A percentile compares a stretch with the other conserved stretches of the same genome.
Conservation (phyloP, 176 grass and related monocot species). For the Bothriochloa decipiens region DNA sequence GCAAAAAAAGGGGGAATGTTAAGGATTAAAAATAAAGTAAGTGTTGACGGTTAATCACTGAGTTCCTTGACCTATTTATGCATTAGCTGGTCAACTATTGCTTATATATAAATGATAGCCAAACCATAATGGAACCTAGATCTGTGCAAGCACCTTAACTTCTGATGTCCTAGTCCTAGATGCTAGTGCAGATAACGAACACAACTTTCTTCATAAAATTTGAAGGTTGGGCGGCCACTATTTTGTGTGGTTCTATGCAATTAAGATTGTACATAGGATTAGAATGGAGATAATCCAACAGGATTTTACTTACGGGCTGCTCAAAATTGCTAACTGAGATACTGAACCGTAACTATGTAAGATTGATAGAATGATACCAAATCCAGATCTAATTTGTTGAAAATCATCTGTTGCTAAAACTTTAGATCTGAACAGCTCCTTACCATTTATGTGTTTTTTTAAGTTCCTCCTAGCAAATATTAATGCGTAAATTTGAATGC, state of each 20-base stretch:
- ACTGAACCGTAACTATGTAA: not conserved
- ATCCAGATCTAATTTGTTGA: not conserved
- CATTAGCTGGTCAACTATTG: not conserved
- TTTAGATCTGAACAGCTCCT: not conserved
- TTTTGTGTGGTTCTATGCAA: not conserved
- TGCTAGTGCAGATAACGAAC: too few species aligned
- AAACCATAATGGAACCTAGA: not conserved
- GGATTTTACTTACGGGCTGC: not conserved
- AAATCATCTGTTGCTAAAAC: conserved; percentile 14
- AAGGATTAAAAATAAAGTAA: not conserved
- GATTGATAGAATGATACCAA: not conserved
- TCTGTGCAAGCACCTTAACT: not conserved
- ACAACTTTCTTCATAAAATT: too few species aligned
- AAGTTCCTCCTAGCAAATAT: not conserved
- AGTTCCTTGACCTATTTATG: not conserved
- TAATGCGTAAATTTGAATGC: not conserved
- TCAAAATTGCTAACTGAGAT: not conserved
- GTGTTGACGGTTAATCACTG: not conserved
- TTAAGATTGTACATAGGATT: not conserved
- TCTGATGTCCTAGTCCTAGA: not conserved
- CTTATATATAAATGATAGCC: not conserved
- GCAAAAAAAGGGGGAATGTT: not conserved
- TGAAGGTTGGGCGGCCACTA: not conserved
- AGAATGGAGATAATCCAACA: not conserved
- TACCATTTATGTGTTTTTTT: not conserved